These are phyloP conservation scores for Macrolepiota fuliginosa DNA, from an alignment of 768 basidiomycete genomes.

Conservation along the genomic window DNA sequence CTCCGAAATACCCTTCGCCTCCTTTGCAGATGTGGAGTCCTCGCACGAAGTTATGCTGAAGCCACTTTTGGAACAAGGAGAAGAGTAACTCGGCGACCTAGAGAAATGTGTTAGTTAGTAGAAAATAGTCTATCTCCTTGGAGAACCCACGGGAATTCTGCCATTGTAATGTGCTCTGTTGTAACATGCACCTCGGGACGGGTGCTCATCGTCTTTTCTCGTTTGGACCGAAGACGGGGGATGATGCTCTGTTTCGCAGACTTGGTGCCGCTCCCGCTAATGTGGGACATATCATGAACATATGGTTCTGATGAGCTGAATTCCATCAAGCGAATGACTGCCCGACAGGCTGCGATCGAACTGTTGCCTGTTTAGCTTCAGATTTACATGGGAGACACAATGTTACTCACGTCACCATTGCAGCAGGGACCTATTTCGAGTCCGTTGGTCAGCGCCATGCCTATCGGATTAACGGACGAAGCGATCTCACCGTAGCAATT, in stretches of 20 bases:
- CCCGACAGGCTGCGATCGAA: constrained; percentile 64
- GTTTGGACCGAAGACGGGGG: constrained; percentile 21
- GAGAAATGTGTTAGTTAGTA: neutral
- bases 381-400: neutral
- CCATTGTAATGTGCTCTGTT: constrained; percentile 60
- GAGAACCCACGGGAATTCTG: constrained; percentile 46
- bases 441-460: constrained; percentile 13
- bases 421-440: constrained; percentile 52
- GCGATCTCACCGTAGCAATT: constrained; percentile 47
- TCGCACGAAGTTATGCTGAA: constrained; percentile 7
- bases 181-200: constrained; percentile 54
- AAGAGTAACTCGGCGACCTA: constrained; percentile 8
- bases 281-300: constrained; percentile 41
- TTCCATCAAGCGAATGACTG: constrained; percentile 64
- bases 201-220: constrained; percentile 27
- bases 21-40: neutral
- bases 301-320: constrained; percentile 46
- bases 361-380: constrained; percentile 23
- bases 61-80: constrained; percentile 9
- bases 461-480: constrained; percentile 1
- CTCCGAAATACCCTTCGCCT: constrained; percentile 14
- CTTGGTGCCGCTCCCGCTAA: constrained; percentile 25
- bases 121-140: neutral
- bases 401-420: constrained; percentile 53
- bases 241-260: constrained; percentile 28